Conservation (phyloP, 305 asterid genomes). For the Ajuga reptans region DNA sequence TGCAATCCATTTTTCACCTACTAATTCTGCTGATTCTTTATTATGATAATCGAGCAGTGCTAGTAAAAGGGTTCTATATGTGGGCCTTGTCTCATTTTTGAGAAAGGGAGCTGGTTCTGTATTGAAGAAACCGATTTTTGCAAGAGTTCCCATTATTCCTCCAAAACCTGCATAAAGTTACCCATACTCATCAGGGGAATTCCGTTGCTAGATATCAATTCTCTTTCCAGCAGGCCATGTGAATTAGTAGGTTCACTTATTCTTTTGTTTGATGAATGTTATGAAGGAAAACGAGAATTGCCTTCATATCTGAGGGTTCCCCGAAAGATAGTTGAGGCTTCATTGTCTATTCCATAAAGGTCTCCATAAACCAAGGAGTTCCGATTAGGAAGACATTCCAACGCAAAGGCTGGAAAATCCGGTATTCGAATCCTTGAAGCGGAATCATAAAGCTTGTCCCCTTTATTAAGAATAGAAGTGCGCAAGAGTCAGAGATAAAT, state of each 20-base stretch:
- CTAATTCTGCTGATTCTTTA: conserved; percentile 23
- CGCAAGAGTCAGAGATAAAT: not conserved
- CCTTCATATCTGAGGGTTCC: conserved; percentile 98
- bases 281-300: conserved; percentile 20
- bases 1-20: conserved; percentile 49
- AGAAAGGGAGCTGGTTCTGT: conserved; percentile 40
- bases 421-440: conserved; percentile 68
- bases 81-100: conserved; percentile 39
- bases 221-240: not conserved
- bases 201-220: not conserved
- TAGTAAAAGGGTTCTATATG: conserved; percentile 36
- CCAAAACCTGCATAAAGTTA: conserved; percentile 59
- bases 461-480: conserved; percentile 33
- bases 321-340: conserved; percentile 80
- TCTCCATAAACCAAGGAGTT: conserved; percentile 79
- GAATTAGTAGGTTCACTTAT: not conserved
- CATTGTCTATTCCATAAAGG: conserved; percentile 71
- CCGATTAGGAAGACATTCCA: conserved; percentile 93
- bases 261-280: not conserved
- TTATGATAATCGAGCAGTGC: conserved; percentile 35
- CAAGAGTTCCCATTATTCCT: conserved; percentile 73
- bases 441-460: conserved; percentile 72
- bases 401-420: conserved; percentile 81
- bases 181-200: not conserved
- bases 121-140: conserved; percentile 69